Evolutionary conservation across 139 green algal genomes (phyloP), one percentile per base, ranked within the genome.

Genomic region (Chlorella sp.): DNA sequence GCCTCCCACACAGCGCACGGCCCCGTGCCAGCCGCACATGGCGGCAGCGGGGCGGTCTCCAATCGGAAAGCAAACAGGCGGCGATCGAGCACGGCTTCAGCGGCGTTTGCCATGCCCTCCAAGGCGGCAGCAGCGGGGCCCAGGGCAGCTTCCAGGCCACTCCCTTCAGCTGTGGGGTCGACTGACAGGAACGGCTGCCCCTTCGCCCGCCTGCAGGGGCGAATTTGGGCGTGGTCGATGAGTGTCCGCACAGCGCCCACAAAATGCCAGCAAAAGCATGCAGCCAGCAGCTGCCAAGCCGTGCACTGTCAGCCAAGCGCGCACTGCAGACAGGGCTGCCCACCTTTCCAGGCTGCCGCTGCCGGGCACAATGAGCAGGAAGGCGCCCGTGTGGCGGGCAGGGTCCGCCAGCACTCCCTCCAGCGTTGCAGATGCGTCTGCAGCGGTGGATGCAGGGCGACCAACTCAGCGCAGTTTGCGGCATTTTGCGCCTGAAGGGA

Each of bases 1-100:
- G 82, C 86, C 62, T 91, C 86, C 81, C 88, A 90, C 12, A 91
- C 56, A 3, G 76, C 86, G 34, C 75, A 90, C 2, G 88, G 85
- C 0, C 81, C 88, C 13, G 9, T 30, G 28, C 65, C 67, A 9
- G 57, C 6, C 28, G 16, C 23, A 36, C 78, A 87, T 1, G 38
- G 21, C 44, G 69, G 57, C 23, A 81, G 23, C 1, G 60, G 12
- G 1, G 80, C 81, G 0, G 32, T 32, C 12, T 83, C 69, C 26
- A 91, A n/a, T 55, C 44, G 21, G 57, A 91, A 86, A 28, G 86
- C 44, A 55, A 83, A 85, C 63, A 91, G 65, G 17, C 71, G 39
- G 44, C 74, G 69, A 1, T 65, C 55, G 0, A 86, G 62, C 1
- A 38, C 23, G 15, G 39, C 25, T 32, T 87, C 81, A 20, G 76